phyloP scores from a whole-genome alignment of 2,329 filamentous ascomycete species.

The Parastagonospora nodorum region DNA sequence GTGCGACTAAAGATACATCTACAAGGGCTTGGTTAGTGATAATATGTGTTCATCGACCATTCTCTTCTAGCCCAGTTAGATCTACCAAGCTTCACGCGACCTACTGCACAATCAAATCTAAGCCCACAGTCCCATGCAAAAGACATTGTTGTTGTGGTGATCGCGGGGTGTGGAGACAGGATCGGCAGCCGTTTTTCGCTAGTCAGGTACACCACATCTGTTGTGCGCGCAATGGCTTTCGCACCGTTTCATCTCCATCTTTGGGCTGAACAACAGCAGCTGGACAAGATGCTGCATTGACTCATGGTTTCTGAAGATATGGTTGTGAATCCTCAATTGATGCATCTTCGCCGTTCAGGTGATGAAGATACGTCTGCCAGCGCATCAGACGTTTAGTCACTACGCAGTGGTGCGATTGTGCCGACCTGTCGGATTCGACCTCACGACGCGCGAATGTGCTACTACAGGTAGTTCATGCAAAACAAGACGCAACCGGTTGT shows the following conservation, averaged over 20 bases:
- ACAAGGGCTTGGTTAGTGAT: background rate
- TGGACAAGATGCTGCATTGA: background rate
- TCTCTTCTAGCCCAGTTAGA: too few relatives aligned
- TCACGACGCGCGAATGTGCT: constrained; percentile 14
- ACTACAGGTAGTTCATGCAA: constrained; percentile 28
- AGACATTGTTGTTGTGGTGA: constrained; percentile 4
- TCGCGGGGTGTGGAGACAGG: background rate
- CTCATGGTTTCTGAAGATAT: background rate
- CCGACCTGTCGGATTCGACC: constrained; percentile 7
- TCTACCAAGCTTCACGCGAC: too few relatives aligned
- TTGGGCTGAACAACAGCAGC: background rate
- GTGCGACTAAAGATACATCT: too few relatives aligned
- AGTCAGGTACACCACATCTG: constrained; percentile 13
- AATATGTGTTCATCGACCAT: background rate
- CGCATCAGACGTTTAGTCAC: background rate
- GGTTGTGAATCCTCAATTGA: background rate
- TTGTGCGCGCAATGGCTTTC: constrained; percentile 11
- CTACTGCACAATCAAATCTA: too few relatives aligned
- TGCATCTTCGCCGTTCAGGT: background rate
- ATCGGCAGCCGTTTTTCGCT: constrained; percentile 1
- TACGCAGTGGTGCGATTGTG: background rate
- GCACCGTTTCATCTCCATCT: constrained; percentile 2
- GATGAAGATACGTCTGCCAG: background rate
- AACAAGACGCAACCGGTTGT: constrained; percentile 13
- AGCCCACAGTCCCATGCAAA: background rate